Evolutionary conservation across 1,284 basidiomycete genomes (phyloP).

Genomic region (Naganishia liquefaciens): DNA sequence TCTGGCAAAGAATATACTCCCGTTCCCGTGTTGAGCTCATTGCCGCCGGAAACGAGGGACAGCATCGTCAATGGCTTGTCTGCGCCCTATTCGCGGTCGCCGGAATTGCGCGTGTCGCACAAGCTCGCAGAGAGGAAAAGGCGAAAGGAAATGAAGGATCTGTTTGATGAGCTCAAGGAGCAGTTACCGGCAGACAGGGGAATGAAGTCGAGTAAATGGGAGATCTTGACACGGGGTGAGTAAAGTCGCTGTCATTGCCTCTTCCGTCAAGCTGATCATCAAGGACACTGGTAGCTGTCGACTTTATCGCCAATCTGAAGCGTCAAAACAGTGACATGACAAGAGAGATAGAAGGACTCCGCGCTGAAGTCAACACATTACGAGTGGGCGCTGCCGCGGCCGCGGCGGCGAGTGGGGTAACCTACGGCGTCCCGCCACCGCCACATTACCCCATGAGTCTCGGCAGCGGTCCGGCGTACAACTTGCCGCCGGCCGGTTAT

Average conservation of each 20-base stretch:
- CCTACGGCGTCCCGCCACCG: conserved; percentile 30
- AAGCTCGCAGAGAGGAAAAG: conserved; percentile 92
- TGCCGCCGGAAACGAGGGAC: conserved; percentile 33
- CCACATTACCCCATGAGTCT: conserved; percentile 25
- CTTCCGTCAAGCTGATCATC: conserved; percentile 24
- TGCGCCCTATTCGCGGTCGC: conserved; percentile 88
- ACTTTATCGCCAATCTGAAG: conserved; percentile 77
- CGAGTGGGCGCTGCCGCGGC: conserved; percentile 30
- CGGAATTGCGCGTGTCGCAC: conserved; percentile 87
- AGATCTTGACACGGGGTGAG: conserved; percentile 87
- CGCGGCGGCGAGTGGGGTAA: conserved; percentile 29
- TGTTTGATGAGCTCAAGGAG: conserved; percentile 91
- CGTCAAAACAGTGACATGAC: conserved; percentile 70
- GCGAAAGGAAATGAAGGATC: conserved; percentile 94
- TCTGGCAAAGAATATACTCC: conserved; percentile 12
- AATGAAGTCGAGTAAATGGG: conserved; percentile 96
- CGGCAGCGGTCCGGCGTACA: conserved; percentile 9
- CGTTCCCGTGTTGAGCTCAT: conserved; percentile 12
- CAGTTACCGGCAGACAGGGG: conserved; percentile 84
- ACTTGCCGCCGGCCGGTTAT: conserved; percentile 11
- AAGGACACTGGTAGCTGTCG: conserved; percentile 65
- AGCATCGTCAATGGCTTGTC: conserved; percentile 56
- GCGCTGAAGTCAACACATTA: conserved; percentile 62
- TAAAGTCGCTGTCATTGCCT: conserved; percentile 27
- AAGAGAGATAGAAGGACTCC: conserved; percentile 72